Evolutionary conservation across 2,329 filamentous ascomycete genomes (phyloP).

Genomic region (Lecanicillium sp.): DNA sequence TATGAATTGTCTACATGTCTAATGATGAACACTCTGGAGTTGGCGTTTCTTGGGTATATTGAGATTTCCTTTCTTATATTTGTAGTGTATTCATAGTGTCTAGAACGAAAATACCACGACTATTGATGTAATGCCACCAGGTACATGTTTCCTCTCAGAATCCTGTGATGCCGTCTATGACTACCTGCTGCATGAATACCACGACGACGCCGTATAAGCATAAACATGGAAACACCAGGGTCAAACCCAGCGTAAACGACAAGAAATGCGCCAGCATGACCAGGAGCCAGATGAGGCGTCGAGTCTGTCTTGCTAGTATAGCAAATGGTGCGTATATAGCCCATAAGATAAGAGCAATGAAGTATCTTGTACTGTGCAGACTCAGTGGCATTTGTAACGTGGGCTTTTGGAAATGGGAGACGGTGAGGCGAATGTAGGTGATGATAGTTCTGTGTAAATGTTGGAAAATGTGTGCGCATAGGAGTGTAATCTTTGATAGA

Average conservation of each 20-base stretch:
- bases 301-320: background rate
- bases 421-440: background rate
- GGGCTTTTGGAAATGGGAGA: background rate
- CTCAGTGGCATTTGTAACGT: background rate
- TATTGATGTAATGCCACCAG: background rate
- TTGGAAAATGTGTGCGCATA: background rate
- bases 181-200: constrained; percentile 1
- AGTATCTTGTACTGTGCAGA: no score
- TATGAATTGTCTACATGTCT: background rate
- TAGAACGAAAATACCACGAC: background rate
- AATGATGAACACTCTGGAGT: background rate
- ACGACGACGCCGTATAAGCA: constrained; percentile 2
- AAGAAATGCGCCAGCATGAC: constrained; percentile 3
- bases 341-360: no score
- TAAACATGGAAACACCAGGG: background rate
- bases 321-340: background rate
- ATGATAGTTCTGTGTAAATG: background rate
- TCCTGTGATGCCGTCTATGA: background rate
- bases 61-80: constrained; percentile 2
- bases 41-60: no score
- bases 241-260: constrained; percentile 4
- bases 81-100: background rate
- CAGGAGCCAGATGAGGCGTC: background rate
- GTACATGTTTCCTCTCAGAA: no score
- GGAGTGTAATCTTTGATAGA: background rate